Base-by-base conservation (phyloP, 352 stramenopile genomes). In the Phytophthora aleatoria region DNA sequence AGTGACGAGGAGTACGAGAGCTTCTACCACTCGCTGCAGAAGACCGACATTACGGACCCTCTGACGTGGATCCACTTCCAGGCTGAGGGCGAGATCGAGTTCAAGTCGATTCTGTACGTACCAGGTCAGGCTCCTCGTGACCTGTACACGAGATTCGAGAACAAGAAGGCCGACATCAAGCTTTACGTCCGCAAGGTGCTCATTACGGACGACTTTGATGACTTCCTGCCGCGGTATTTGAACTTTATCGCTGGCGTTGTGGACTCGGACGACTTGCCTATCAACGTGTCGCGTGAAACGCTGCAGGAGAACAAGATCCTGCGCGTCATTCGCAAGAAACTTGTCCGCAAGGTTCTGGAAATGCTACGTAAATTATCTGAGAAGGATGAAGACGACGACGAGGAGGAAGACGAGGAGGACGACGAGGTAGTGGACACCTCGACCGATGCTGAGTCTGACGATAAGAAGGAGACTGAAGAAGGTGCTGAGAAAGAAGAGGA, bases 101-200 rank as follows among this genome's bases (percentile, higher is more conserved):
- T 99, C 88, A 99, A 99, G 82, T 98, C 92, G 35, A 99, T 99
- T 57, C 68, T 99, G 41, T 99, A 98, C 83, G 77, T 99, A 5
- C 98, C 98, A 15, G 82, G 82, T 11, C 84, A 93, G 51, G 87
- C 97, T 20, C 82, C 94, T 16, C 71, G 69, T 39, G 85, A 97
- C 61, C 43, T 97, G 42, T 97, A 96, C 77, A 90, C 97, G 28
- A 85, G 89, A 16, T 97, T 97, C 59, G 94, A 98, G 69, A 83
- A 84, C 65, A 97, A 95, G 59, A 89, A 95, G 61, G 92, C 96
- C 13, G 81, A 92, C 70, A 87, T 99, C 41, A 96, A 98, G 67
- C 79, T 99, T 24, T 99, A 99, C 66, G 98, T 99, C 35, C 94
- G 97, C 54, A 99, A 99, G 76, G 97, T 99, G 51, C 86, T 99